Conservation (phyloP, 192 early-diverging fungal genomes). For the Umbelopsis sp. region DNA sequence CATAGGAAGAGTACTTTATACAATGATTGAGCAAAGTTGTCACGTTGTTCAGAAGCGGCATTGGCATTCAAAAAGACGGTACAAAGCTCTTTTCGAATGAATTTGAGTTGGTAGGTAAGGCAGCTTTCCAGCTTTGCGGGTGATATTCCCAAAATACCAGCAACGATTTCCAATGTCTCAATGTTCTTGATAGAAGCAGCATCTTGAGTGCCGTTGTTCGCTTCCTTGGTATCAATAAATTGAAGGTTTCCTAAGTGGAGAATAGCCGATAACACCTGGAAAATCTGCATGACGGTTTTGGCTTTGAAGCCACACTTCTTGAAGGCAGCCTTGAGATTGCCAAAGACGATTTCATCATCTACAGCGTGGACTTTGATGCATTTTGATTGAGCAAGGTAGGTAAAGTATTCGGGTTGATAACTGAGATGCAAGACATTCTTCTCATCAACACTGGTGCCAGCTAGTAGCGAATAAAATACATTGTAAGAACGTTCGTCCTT, state of each 20-base stretch:
- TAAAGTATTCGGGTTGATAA: constrained; percentile 49
- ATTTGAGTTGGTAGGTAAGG: constrained; percentile 80
- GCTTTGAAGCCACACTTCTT: constrained; percentile 62
- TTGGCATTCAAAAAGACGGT: constrained; percentile 86
- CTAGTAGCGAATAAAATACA: constrained; percentile 84
- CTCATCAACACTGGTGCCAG: constrained; percentile 68
- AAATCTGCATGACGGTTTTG: constrained; percentile 78
- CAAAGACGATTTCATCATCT: constrained; percentile 61
- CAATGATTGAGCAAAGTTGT: constrained; percentile 79
- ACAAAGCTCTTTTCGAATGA: constrained; percentile 83
- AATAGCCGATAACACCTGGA: constrained; percentile 85
- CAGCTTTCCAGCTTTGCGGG: constrained; percentile 67
- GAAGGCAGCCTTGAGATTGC: constrained; percentile 65
- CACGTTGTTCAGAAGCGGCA: constrained; percentile 77
- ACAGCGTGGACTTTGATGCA: constrained; percentile 32
- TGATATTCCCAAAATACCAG: constrained; percentile 80
- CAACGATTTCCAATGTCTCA: constrained; percentile 71
- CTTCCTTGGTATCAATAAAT: constrained; percentile 64
- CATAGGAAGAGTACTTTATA: constrained; percentile 88
- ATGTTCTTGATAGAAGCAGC: constrained; percentile 74
- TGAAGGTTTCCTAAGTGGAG: constrained; percentile 87
- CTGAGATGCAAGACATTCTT: constrained; percentile 61
- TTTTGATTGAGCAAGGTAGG: constrained; percentile 42
- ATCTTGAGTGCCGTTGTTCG: constrained; percentile 66
- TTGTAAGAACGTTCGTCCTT: constrained; percentile 72